Evolutionary conservation across 2,329 filamentous ascomycete genomes (phyloP).

Genomic region (Cordyceps farinosa): DNA sequence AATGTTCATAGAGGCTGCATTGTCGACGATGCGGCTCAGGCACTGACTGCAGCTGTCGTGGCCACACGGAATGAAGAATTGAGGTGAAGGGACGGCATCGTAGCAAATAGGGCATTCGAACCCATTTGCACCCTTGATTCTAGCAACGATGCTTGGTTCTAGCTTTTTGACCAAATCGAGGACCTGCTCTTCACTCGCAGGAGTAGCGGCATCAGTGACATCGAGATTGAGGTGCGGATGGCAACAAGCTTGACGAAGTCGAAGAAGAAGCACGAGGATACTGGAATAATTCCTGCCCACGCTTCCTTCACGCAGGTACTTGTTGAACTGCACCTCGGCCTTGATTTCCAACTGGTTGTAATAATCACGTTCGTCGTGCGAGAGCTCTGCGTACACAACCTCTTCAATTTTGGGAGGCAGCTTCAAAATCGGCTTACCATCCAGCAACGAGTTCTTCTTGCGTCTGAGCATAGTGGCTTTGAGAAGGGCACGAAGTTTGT

Average conservation of each 20-base stretch:
- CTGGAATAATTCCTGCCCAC: constrained; percentile 70
- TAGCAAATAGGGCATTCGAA: constrained; percentile 84
- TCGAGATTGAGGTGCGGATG: constrained; percentile 31
- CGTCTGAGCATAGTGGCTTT: constrained; percentile 79
- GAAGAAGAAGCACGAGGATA: constrained; percentile 75
- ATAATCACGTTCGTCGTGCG: constrained; percentile 68
- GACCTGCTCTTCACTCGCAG: constrained; percentile 47
- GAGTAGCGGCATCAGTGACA: constrained; percentile 36
- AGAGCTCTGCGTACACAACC: constrained; percentile 69
- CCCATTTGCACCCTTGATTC: constrained; percentile 55
- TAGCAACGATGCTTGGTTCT: constrained; percentile 56
- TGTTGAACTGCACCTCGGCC: constrained; percentile 70
- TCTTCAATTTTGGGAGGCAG: constrained; percentile 74
- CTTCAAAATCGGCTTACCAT: constrained; percentile 75
- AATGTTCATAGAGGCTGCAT: constrained; percentile 49
- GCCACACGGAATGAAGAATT: constrained; percentile 78
- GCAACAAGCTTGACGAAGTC: constrained; percentile 70
- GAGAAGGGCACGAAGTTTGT: constrained; percentile 67
- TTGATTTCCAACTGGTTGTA: constrained; percentile 71
- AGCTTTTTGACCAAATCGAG: constrained; percentile 61
- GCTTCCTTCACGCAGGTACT: constrained; percentile 65
- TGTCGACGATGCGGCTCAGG: constrained; percentile 65
- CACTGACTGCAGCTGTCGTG: constrained; percentile 78
- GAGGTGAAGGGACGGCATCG: constrained; percentile 69
- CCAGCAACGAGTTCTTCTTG: constrained; percentile 73